Percentiles rank a stretch among this genome's conserved stretches.
Conservation (phyloP, 345 rosid species). For the Pistacia integerrima region DNA sequence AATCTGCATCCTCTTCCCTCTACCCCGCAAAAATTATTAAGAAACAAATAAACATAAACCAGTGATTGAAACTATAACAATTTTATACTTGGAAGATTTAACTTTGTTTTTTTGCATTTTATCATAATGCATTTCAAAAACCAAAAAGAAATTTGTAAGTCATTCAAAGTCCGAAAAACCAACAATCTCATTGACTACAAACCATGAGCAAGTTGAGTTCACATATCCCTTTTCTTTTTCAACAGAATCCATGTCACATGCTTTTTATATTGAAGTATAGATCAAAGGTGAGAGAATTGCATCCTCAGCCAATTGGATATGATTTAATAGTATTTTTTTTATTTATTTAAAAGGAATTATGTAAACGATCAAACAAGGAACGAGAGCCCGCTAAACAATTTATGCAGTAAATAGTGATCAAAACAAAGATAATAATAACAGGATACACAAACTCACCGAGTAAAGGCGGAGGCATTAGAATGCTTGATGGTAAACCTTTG, state of each 20-base stretch:
- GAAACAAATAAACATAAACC: background rate
- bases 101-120: background rate
- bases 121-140: background rate
- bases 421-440: background rate
- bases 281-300: background rate
- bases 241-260: background rate
- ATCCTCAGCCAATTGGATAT: background rate
- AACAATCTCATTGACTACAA: background rate
- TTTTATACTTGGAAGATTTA: background rate
- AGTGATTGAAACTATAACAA: background rate
- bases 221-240: background rate
- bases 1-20: no score
- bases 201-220: background rate
- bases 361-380: background rate
- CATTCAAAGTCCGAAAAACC: background rate
- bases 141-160: background rate
- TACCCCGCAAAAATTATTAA: background rate
- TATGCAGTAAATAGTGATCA: no score
- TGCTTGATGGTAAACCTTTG: slow-evolving; percentile 60
- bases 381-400: background rate
- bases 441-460: slow-evolving; percentile 50
- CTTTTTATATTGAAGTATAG: background rate
- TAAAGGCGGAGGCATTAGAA: slow-evolving; percentile 85
- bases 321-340: background rate
- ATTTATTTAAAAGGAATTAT: no score